A percentile compares a stretch with the other conserved stretches of the same genome.
Evolutionary conservation across 169 alveolate genomes (phyloP).

Genomic region (Cryptosporidium parvum): DNA sequence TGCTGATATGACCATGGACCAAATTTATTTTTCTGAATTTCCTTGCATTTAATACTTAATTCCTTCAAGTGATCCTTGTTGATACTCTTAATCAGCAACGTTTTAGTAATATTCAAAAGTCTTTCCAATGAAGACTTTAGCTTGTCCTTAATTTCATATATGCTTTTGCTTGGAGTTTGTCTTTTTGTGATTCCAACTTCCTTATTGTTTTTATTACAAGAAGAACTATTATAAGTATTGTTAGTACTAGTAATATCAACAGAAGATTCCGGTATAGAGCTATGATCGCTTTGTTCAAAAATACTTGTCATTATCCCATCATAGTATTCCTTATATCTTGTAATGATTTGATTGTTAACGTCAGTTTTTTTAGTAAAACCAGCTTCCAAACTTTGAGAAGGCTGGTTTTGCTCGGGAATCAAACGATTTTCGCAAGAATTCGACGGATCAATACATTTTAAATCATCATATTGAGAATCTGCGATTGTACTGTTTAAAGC

Average conservation of each 20-base stretch:
- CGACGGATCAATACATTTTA: background rate
- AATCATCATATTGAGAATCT: background rate
- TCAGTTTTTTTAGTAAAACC: background rate
- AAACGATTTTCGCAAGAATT: background rate
- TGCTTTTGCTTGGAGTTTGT: background rate
- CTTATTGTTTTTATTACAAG: background rate
- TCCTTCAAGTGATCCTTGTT: constrained; percentile 43
- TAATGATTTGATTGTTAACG: background rate
- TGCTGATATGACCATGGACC: constrained; percentile 73
- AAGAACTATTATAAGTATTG: background rate
- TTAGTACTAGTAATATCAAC: background rate
- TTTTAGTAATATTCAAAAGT: constrained; percentile 12
- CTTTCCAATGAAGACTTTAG: constrained; percentile 2
- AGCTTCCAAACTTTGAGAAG: background rate
- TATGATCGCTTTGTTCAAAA: background rate
- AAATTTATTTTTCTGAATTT: constrained; percentile 42
- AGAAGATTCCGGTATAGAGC: background rate
- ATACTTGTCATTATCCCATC: background rate
- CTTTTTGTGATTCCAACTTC: background rate
- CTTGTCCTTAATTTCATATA: constrained; percentile 5
- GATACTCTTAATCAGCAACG: background rate
- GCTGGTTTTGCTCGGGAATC: no score
- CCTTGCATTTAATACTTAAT: constrained; percentile 1
- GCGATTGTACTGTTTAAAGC: background rate
- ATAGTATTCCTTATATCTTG: constrained; percentile 10